Evolutionary conservation across 768 basidiomycete genomes (phyloP), one percentile per base, ranked within the genome.

Genomic region (Tylopilus intermedius): DNA sequence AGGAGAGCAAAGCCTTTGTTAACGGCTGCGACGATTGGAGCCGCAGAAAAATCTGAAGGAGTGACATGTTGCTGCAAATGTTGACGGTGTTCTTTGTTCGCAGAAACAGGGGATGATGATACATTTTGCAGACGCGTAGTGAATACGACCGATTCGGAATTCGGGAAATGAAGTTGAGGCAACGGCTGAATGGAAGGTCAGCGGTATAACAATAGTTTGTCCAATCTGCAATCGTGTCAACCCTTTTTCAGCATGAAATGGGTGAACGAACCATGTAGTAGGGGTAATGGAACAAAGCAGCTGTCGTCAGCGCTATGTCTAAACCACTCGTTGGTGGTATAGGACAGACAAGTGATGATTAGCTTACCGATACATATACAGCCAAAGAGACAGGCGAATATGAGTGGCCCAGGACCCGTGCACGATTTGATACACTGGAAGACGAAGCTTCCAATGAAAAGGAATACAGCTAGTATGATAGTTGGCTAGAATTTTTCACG

Each of bases 221-320:
- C 86, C 86, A 15, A 80, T 59, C 74, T 81, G 51, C n/a, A 47
- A 22, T 24, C 7, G 42, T 18, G 48, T 62, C 43, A 57, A 42
- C 33, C 37, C 3, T 29, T 13, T 26, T 15, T 38, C 24, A 33
- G 26, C 8, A 39, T 4, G 22, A 5, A 22, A 27, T 18, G 18
- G 14, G 11, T 43, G 9, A 46, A 61, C 75, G 55, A 48, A 76
- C 76, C 50, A 47, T 57, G 64, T 89, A 90, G 61, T 77, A 79
- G 2, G 86, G 80, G 57, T 74, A 88, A 1, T 88, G 88, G 59
- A 78, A 83, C 8, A 90, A 67, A 11, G 67, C 76, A 0, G 80
- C 78, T 0, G 80, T 81, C 0, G 79, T 82, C 15, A 86, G 59
- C 14, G 71, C 67, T 15, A 86, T 82, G 58, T 86, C 86, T 84